These are phyloP conservation scores for Melampsora medusae DNA, from an alignment of 1,284 basidiomycete genomes.

Conservation along the genomic window DNA sequence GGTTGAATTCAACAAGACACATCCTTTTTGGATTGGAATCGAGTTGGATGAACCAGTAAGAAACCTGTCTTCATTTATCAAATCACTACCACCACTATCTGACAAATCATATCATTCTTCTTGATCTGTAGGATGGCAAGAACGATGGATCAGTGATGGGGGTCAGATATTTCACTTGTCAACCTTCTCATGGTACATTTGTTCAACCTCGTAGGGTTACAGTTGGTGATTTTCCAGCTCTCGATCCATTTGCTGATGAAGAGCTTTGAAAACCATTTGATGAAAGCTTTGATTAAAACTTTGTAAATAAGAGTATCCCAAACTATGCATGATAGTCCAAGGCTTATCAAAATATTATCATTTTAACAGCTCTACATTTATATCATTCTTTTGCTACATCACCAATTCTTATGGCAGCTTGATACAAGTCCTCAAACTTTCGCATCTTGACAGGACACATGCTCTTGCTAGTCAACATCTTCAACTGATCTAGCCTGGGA, in stretches of 20 bases:
- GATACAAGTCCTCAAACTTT: no score
- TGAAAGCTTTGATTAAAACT: no score
- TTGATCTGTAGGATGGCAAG: constrained; percentile 57
- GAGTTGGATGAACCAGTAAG: constrained; percentile 95
- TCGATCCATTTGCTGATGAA: constrained; percentile 67
- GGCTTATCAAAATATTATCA: no score
- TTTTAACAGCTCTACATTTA: no score
- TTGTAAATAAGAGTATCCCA: no score
- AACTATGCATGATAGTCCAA: no score
- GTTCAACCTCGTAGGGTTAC: constrained; percentile 78
- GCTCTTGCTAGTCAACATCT: no score
- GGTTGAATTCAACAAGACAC: constrained; percentile 67
- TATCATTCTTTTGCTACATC: no score
- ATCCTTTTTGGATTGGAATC: constrained; percentile 75
- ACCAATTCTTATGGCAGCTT: no score
- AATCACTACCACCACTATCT: not conserved
- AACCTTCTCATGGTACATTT: constrained; percentile 76
- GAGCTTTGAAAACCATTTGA: constrained; percentile 64
- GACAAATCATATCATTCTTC: constrained; percentile 3
- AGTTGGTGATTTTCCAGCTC: constrained; percentile 80
- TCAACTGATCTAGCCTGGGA: no score
- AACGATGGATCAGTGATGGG: constrained; percentile 64
- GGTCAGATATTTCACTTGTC: constrained; percentile 77
- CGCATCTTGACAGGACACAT: no score
- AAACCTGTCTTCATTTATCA: not conserved